A percentile compares a stretch with the other conserved stretches of the same genome.
Conservation (phyloP, 495 filamentous ascomycete genomes). For the Daldinia bambusicola region DNA sequence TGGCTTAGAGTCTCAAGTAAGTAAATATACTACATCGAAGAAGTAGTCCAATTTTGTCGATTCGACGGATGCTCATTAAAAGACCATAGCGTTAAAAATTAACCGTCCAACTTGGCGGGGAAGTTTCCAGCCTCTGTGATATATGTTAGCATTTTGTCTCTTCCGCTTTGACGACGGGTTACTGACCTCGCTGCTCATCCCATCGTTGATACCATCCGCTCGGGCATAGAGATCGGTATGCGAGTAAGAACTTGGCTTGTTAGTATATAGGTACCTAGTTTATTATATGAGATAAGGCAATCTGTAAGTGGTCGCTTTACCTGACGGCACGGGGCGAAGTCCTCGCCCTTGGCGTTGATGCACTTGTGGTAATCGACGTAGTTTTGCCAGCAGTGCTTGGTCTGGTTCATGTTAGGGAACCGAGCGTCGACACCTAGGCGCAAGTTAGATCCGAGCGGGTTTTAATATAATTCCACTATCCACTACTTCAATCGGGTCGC, state of each 20-base stretch:
- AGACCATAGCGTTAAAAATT: slow-evolving; percentile 50
- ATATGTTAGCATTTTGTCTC: slow-evolving; percentile 39
- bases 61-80: slow-evolving; percentile 26
- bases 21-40: slow-evolving; percentile 46
- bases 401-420: slow-evolving; percentile 98
- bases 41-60: slow-evolving; percentile 32
- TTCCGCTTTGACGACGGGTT: slow-evolving; percentile 12
- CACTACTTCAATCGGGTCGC: slow-evolving; percentile 13
- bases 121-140: slow-evolving; percentile 87
- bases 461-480: neutral
- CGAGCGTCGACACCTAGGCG: slow-evolving; percentile 93
- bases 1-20: slow-evolving; percentile 32
- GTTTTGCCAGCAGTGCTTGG: slow-evolving; percentile 95
- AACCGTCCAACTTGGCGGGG: slow-evolving; percentile 73
- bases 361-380: slow-evolving; percentile 99
- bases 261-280: slow-evolving; percentile 31
- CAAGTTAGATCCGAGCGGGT: slow-evolving; percentile 35
- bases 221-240: slow-evolving; percentile 96
- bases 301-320: slow-evolving; percentile 57
- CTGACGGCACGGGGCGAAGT: slow-evolving; percentile 97
- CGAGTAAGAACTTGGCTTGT: slow-evolving; percentile 81
- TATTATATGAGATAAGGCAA: neutral
- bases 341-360: slow-evolving; percentile 97
- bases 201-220: slow-evolving; percentile 93
- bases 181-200: slow-evolving; percentile 96